Percentiles rank a stretch among this genome's conserved stretches.
These are phyloP conservation scores for Calonectria ilicicola DNA, from an alignment of 2,329 filamentous ascomycete genomes.

Conservation along the genomic window DNA sequence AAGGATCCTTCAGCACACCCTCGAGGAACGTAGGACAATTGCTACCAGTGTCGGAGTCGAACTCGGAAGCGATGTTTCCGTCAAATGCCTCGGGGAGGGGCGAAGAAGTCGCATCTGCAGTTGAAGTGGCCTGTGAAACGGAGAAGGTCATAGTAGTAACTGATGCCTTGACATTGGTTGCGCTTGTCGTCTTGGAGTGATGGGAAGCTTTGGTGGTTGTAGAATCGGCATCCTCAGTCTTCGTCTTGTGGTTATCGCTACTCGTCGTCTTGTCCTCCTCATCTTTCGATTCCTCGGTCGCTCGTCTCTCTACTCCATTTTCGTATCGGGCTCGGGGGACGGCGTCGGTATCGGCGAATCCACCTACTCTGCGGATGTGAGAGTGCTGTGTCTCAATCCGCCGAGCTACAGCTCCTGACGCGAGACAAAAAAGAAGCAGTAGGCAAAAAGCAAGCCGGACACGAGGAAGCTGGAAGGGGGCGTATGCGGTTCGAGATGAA, in stretches of 20 bases:
- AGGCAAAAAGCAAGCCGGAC: constrained; percentile 28
- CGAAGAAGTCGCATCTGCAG: constrained; percentile 52
- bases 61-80: constrained; percentile 71
- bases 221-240: constrained; percentile 22
- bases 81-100: constrained; percentile 73
- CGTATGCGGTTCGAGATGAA: neutral
- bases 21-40: constrained; percentile 77
- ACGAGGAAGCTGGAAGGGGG: constrained; percentile 21
- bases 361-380: neutral
- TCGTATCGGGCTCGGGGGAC: neutral
- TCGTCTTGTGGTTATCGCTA: neutral
- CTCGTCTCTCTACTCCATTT: constrained; percentile 25
- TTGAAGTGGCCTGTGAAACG: constrained; percentile 30
- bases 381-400: constrained; percentile 26
- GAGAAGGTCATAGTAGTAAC: constrained; percentile 39
- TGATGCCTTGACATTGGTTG: constrained; percentile 8
- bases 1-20: constrained; percentile 72
- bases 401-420: constrained; percentile 32
- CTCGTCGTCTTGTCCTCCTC: neutral
- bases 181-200: constrained; percentile 30
- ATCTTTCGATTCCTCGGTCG: neutral
- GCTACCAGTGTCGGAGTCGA: constrained; percentile 62
- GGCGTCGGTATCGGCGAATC: neutral
- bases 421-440: constrained; percentile 40
- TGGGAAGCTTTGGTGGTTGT: constrained; percentile 14